phyloP scores from a whole-genome alignment of 139 green algal genomes.

The Tetraselmis chui region DNA sequence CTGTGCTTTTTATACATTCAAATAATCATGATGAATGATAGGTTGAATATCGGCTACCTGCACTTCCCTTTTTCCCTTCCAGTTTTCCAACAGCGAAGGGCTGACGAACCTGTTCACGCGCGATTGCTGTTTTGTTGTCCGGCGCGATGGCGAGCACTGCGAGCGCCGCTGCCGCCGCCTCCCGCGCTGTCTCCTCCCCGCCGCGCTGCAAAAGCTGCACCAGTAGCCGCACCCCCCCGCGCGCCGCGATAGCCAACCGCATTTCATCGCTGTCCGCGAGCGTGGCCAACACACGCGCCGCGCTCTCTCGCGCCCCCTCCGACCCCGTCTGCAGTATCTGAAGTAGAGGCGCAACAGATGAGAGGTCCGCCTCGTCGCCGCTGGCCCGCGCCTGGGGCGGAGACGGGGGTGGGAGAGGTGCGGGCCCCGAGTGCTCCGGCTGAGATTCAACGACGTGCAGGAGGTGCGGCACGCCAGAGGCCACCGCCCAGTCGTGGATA shows the following conservation, averaged over 20 bases:
- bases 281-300: conserved; percentile 11
- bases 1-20: too few species aligned
- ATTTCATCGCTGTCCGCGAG: conserved; percentile 21
- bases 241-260: background rate
- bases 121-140: background rate
- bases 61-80: too few species aligned
- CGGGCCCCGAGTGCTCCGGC: too few species aligned
- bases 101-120: conserved; percentile 1
- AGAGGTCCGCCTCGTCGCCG: background rate
- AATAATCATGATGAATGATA: too few species aligned
- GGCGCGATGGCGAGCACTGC: conserved; percentile 1
- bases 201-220: background rate
- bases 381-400: too few species aligned
- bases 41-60: too few species aligned
- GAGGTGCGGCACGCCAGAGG: background rate
- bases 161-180: conserved; percentile 9
- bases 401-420: background rate
- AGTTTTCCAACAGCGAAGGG: too few species aligned
- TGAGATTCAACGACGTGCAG: too few species aligned
- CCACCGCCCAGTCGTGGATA: background rate
- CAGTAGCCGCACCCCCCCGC: background rate
- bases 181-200: conserved; percentile 6
- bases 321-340: background rate
- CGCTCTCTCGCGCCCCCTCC: background rate
- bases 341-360: background rate